Evolutionary conservation across 2,329 filamentous ascomycete genomes (phyloP).

Genomic region (Tolypocladium inflatum): DNA sequence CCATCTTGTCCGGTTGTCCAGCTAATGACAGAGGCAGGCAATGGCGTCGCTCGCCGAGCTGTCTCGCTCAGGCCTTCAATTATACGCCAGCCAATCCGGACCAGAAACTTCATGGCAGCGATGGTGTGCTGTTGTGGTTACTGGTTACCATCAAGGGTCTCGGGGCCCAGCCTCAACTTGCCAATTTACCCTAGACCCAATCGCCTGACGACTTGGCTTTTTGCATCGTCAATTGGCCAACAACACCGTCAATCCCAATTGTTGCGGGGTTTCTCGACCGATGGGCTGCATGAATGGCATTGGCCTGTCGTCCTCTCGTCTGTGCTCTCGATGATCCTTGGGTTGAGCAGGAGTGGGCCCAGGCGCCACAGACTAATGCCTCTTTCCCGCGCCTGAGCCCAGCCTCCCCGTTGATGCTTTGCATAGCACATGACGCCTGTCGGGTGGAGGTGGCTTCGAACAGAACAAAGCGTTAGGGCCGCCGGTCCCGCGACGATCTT

Average conservation of each 20-base stretch:
- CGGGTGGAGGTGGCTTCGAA: not conserved
- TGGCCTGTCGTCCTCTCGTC: not conserved
- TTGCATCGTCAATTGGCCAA: conserved; percentile 15
- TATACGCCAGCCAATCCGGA: not conserved
- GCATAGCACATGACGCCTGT: conserved; percentile 2
- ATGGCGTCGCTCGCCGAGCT: not conserved
- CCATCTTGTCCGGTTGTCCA: not conserved
- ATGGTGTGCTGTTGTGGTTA: not conserved
- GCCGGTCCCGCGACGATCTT: not conserved
- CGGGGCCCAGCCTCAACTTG: not conserved
- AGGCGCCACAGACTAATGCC: conserved; percentile 1
- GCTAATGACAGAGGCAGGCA: not conserved
- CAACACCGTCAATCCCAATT: conserved; percentile 16
- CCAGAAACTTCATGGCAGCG: not conserved
- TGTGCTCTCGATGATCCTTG: not conserved
- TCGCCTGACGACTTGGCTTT: conserved; percentile 8
- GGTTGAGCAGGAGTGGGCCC: not conserved
- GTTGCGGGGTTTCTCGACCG: conserved; percentile 11
- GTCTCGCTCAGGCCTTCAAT: not conserved
- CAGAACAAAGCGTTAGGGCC: not conserved
- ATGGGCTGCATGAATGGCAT: not conserved
- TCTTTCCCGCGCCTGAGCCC: conserved; percentile 7
- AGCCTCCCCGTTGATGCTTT: conserved; percentile 8
- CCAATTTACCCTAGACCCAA: conserved; percentile 17
- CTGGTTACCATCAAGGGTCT: not conserved